A percentile compares a stretch with the other conserved stretches of the same genome.
These are phyloP conservation scores for Tolypocladium capitatum DNA, from an alignment of 2,329 filamentous ascomycete genomes.

Conservation along the genomic window DNA sequence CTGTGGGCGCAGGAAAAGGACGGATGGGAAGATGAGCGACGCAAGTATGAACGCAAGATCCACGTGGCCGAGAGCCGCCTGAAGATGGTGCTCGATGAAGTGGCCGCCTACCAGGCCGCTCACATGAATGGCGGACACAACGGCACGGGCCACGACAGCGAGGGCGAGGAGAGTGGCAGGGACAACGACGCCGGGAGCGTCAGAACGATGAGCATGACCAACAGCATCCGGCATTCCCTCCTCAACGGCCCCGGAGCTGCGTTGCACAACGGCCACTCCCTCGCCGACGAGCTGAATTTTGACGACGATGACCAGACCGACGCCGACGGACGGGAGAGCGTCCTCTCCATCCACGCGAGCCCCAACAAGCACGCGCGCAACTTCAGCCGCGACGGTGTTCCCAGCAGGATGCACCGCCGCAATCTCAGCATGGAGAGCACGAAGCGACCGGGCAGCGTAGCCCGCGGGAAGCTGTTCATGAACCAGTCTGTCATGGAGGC, in stretches of 20 bases:
- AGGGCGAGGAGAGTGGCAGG: constrained; percentile 46
- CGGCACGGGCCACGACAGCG: constrained; percentile 32
- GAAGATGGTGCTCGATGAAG: constrained; percentile 73
- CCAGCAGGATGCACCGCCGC: constrained; percentile 35
- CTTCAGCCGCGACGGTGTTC: constrained; percentile 43
- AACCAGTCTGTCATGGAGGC: constrained; percentile 43
- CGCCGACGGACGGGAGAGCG: constrained; percentile 54
- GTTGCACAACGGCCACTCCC: constrained; percentile 50
- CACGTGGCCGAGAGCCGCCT: constrained; percentile 84
- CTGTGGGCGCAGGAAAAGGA: constrained; percentile 79
- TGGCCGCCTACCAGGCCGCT: constrained; percentile 54
- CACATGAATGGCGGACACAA: constrained; percentile 28
- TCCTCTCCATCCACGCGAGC: constrained; percentile 33
- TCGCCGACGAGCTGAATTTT: constrained; percentile 85
- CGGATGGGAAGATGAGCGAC: constrained; percentile 70
- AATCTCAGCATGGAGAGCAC: constrained; percentile 47
- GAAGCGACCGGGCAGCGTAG: constrained; percentile 40
- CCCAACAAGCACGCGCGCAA: constrained; percentile 35
- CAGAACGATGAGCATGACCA: constrained; percentile 56
- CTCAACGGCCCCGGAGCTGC: constrained; percentile 33
- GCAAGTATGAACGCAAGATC: constrained; percentile 69
- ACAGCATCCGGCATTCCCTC: constrained; percentile 61
- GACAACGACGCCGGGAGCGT: constrained; percentile 64
- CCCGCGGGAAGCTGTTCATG: constrained; percentile 37
- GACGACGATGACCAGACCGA: constrained; percentile 63